phyloP scores from a whole-genome alignment of 176 grass and related monocot species.

The Olyra latifolia region DNA sequence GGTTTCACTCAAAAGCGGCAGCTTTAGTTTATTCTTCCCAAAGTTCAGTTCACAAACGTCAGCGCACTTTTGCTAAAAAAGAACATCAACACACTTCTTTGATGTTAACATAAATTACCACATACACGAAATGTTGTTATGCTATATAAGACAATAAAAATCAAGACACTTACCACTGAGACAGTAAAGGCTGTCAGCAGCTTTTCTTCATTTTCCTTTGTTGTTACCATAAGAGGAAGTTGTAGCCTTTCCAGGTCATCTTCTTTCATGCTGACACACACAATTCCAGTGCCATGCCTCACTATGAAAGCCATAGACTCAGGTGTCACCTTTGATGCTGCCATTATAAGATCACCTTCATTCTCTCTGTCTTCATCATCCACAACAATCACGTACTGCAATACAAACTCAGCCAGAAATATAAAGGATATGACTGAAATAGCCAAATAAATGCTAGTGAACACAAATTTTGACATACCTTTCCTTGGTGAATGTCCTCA shows the following conservation, averaged over 20 bases:
- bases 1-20: background rate
- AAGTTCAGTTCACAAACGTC: background rate
- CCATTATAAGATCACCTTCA: conserved; percentile 99
- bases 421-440: background rate
- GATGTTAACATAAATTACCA: background rate
- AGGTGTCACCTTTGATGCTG: conserved; percentile 88
- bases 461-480: conserved; percentile 40
- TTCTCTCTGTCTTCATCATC: conserved; percentile 95
- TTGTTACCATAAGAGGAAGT: conserved; percentile 81
- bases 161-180: conserved; percentile 62
- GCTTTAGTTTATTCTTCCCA: conserved; percentile 1
- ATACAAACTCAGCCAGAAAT: conserved; percentile 23
- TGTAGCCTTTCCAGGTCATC: conserved; percentile 87
- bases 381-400: conserved; percentile 90
- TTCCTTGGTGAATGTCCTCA: conserved; percentile 85
- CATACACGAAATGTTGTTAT: conserved; percentile 12
- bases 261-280: conserved; percentile 98
- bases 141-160: conserved; percentile 10
- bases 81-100: background rate
- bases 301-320: conserved; percentile 92
- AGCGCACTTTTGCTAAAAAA: no score
- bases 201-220: conserved; percentile 97
- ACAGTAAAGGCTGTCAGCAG: conserved; percentile 84
- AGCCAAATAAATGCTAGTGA: conserved; percentile 7
- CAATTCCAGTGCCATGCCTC: conserved; percentile 90